Evolutionary conservation across 2,329 filamentous ascomycete genomes (phyloP).

Genomic region (Gliomastix tumulicola): DNA sequence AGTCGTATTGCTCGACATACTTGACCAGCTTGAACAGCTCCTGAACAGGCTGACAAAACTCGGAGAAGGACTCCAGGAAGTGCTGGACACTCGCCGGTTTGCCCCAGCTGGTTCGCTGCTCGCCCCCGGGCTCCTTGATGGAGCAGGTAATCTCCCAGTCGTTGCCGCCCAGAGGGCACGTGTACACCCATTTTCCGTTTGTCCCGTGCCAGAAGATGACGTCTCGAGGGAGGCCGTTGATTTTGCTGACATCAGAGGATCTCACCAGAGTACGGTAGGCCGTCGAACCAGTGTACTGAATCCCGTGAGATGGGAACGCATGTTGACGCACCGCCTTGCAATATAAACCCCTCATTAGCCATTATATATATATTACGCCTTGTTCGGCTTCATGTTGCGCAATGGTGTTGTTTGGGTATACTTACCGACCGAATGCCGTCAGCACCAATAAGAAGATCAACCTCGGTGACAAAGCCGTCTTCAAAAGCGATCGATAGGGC

Average conservation of each 20-base stretch:
- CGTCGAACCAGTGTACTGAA: slow-evolving; percentile 32
- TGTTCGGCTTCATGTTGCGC: no score
- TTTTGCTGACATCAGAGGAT: slow-evolving; percentile 12
- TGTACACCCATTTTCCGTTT: slow-evolving; percentile 20
- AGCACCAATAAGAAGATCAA: slow-evolving; percentile 42
- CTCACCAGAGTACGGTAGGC: slow-evolving; percentile 22
- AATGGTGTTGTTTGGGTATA: no score
- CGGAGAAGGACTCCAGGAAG: slow-evolving; percentile 12
- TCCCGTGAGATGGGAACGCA: slow-evolving; percentile 31
- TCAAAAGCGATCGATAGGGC: slow-evolving; percentile 35
- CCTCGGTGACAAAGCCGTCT: slow-evolving; percentile 28
- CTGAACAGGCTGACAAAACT: slow-evolving; percentile 20
- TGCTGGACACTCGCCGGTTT: slow-evolving; percentile 1
- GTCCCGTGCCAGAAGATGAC: slow-evolving; percentile 23
- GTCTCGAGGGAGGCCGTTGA: slow-evolving; percentile 18
- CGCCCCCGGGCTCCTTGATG: slow-evolving; percentile 7
- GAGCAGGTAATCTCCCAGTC: slow-evolving; percentile 22
- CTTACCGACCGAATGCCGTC: slow-evolving; percentile 43
- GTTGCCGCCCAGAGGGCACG: slow-evolving; percentile 20
- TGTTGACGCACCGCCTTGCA: slow-evolving; percentile 28
- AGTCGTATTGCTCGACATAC: slow-evolving; percentile 16
- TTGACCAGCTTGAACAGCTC: slow-evolving; percentile 16
- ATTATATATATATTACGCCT: no score
- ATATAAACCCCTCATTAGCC: not conserved
- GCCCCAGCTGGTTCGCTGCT: slow-evolving; percentile 21